Base-by-base conservation (phyloP, 2,329 filamentous ascomycete species). In the Aspergillus floridensis region DNA sequence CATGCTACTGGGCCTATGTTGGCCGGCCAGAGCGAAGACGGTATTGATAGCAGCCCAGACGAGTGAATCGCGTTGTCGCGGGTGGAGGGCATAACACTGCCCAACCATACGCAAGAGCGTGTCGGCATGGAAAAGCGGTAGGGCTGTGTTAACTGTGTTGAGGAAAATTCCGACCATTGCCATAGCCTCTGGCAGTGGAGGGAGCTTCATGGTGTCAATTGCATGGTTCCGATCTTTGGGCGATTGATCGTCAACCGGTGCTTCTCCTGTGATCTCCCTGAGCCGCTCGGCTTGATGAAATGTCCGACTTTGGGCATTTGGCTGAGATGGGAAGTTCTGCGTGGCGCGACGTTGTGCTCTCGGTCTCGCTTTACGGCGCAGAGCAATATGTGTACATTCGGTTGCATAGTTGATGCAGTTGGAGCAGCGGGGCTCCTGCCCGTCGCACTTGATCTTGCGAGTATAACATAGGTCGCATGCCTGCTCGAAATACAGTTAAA, bases 401-500 rank as follows among this genome's bases (percentile, higher is more conserved):
- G 14, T 47, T 3, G 22, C 24, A 47, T 55, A 47, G 22, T n/a
- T 47, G 4, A 55, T 19, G 19, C 53, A 55, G 10, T 55, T 46
- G 2, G 53, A 49, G 41, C 53, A 55, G 7, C 41, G 53, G 5
- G 53, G 53, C 32, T 22, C 11, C 41, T 48, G 44, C 22, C 38
- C 53, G 24, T 55, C 53, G 41, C 53, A 55, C n/a, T 55, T 55
- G 53, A 48, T 48, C 26, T 47, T 49, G 22, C 41, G 41, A 31
- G 41, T 31, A 24, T 56, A 56, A 48, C 53, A 56, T 14, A 56
- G 44, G 29, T 56, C 53, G 16, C 53, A 56, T 16, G 46, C 44
- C 53, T 49, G 21, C 47, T 44, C 38, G 6, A 44, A 19, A 16
- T 12, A n/a, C 16, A 44, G 38, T 44, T 44, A 19, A 44, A 4